phyloP scores from a whole-genome alignment of 2,329 filamentous ascomycete species.

The Cadophora malorum region DNA sequence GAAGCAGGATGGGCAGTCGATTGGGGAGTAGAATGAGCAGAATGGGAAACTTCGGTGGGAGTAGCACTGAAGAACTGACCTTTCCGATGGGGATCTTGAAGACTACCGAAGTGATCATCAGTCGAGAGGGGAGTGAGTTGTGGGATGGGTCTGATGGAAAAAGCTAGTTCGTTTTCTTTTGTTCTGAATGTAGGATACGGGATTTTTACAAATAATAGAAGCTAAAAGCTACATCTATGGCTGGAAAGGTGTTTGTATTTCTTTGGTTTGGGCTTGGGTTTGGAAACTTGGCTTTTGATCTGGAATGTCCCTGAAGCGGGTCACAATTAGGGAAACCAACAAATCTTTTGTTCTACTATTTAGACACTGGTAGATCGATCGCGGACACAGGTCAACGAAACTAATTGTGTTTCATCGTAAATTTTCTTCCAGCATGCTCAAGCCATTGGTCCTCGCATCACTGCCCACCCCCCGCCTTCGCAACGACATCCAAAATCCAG shows the following conservation, averaged over 20 bases:
- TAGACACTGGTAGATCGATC: too few relatives aligned
- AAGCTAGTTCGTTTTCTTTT: not conserved
- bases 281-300: not conserved
- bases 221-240: not conserved
- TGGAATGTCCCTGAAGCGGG: too few relatives aligned
- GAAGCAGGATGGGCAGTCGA: conserved; percentile 7
- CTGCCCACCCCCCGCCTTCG: not conserved
- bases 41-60: not conserved
- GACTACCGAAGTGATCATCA: conserved; percentile 30
- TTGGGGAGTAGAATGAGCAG: not conserved
- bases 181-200: not conserved
- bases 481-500: not conserved
- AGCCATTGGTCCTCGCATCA: too few relatives aligned
- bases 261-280: not conserved
- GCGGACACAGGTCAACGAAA: too few relatives aligned
- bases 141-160: conserved; percentile 11
- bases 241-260: not conserved
- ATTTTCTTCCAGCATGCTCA: too few relatives aligned
- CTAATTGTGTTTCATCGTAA: too few relatives aligned
- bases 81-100: conserved; percentile 29
- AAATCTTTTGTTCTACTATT: too few relatives aligned
- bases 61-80: conserved; percentile 28
- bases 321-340: too few relatives aligned
- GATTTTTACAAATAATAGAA: not conserved
- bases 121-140: conserved; percentile 16